Base-by-base conservation (phyloP, 2,329 filamentous ascomycete genomes). In the Claviceps purpurea region DNA sequence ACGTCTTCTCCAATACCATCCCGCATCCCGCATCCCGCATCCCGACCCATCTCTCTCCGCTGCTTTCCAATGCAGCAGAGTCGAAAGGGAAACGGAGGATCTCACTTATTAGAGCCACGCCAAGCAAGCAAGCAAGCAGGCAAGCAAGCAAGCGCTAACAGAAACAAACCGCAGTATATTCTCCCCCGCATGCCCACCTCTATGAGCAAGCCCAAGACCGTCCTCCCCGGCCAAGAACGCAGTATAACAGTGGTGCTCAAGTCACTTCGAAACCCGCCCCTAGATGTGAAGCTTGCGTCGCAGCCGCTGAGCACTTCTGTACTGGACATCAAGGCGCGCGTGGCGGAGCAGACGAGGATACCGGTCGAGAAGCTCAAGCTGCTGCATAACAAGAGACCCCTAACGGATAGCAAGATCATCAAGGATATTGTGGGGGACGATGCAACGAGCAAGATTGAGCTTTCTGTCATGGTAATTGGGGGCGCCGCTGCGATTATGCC, bases 391-490 rank as follows among this genome's bases (percentile, higher is more conserved):
- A 94, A 93, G 73, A 95, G 95, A 68, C 91, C 91, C 0, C 79
- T 89, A 0, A 65, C 77, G 0, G 89, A 95, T 62, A 80, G 76
- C 58, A 93, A 91, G 71, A 81, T 85, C 1, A 69, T 96, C 5
- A 79, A 79, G 52, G 90, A 95, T 53, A 64, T 94, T 0, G 59
- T 90, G 1, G 74, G 73, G 0, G 79, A 78, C 45, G 55, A 58
- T 7, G 26, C 26, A 0, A 61, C 63, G 3, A 74, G 59, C 58
- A 67, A 60, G 1, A 73, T 91, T 0, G 89, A 95, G 65, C 83
- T 97, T 56, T 81, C 81, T 1, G 78, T 96, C 52, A 97, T 97
- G 89, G 76, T 96, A 20, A 81, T 95, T 64, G 87, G 85, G 3
- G 89, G 88, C 22, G 70, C 72, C 13, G 70, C 72, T 40, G 72